Evolutionary conservation across 495 filamentous ascomycete species (phyloP), one percentile per base, ranked within the genome.

Genomic region (Penicillium verhagenii): DNA sequence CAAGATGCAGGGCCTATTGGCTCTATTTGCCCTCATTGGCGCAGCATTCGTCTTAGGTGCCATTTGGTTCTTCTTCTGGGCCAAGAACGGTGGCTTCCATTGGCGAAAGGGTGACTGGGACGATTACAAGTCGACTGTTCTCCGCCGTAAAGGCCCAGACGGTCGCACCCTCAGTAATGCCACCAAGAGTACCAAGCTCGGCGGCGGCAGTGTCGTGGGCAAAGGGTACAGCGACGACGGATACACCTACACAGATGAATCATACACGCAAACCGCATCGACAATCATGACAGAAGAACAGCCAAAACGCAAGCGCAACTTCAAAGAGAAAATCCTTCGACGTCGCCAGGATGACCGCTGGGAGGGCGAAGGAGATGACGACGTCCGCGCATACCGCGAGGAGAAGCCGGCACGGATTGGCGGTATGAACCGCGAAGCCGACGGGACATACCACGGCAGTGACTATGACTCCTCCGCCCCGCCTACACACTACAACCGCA

Each of bases 11-110:
- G 88, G 82, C 46, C 78, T 96, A 46, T 84, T 96, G 67, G 85
- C 85, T 6, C 76, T 97, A 4, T 96, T 98, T 63, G 95, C 87
- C 8, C 65, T 97, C 24, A 79, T 97, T 49, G 91, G 90, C 26
- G 86, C 82, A 3, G 83, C 74, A 18, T 87, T 97, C 67, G 91
- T 92, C 26, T 55, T 92, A 19, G 82, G 79, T 0, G 78, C 73
- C 19, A 89, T 97, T 57, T 98, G 94, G 94, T 96, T 97, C 76
- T 98, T 97, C 80, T 96, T 97, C 82, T 95, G 88, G 88, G 91
- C 92, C 50, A 91, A 88, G 72, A 94, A 97, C 66, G 95, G 93
- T 60, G 95, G 94, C 2, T 97, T 97, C 74, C 72, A 86, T 53
- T 98, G 89, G 79, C 80, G 79, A 16, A 74, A 91, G 52, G 77